A percentile compares a stretch with the other conserved stretches of the same genome.
Evolutionary conservation across 768 basidiomycete species (phyloP).

Genomic region (Rhizopogon roseolus): DNA sequence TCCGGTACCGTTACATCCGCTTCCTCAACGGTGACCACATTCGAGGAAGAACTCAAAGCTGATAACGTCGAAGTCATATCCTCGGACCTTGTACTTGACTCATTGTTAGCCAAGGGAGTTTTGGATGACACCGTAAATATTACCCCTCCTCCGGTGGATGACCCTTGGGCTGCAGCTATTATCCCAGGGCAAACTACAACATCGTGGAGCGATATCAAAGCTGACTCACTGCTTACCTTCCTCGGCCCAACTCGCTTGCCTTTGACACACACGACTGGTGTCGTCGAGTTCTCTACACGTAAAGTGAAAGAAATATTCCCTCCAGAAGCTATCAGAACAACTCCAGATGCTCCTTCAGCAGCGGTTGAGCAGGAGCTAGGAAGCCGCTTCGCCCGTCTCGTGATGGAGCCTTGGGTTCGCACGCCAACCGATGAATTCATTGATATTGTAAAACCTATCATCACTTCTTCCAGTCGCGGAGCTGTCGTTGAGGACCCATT

Average conservation of each 20-base stretch:
- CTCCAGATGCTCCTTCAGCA: not conserved
- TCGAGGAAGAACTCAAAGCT: conserved; percentile 35
- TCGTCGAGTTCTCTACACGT: conserved; percentile 62
- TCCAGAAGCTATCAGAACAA: conserved; percentile 22
- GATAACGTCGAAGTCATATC: conserved; percentile 25
- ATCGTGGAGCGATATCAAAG: conserved; percentile 23
- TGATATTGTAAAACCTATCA: conserved; percentile 29
- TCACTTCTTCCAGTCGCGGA: conserved; percentile 28
- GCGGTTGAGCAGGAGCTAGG: conserved; percentile 41
- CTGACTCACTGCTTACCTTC: conserved; percentile 30
- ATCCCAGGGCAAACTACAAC: conserved; percentile 18
- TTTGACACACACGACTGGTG: conserved; percentile 51
- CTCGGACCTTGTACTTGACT: conserved; percentile 20
- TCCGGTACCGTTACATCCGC: not conserved
- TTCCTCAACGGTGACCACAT: conserved; percentile 10
- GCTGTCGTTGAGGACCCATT: conserved; percentile 8
- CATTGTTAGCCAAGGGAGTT: conserved; percentile 18
- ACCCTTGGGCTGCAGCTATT: conserved; percentile 23
- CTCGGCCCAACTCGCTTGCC: conserved; percentile 57
- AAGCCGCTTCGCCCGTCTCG: conserved; percentile 38
- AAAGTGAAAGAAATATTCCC: conserved; percentile 43
- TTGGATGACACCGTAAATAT: conserved; percentile 17
- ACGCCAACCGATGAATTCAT: conserved; percentile 25
- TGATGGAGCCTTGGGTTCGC: conserved; percentile 48
- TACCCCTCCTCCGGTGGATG: conserved; percentile 12